Evolutionary conservation across 2,329 filamentous ascomycete genomes (phyloP), one percentile per base, ranked within the genome.

Genomic region (Nannizziopsis arthrosporioides): DNA sequence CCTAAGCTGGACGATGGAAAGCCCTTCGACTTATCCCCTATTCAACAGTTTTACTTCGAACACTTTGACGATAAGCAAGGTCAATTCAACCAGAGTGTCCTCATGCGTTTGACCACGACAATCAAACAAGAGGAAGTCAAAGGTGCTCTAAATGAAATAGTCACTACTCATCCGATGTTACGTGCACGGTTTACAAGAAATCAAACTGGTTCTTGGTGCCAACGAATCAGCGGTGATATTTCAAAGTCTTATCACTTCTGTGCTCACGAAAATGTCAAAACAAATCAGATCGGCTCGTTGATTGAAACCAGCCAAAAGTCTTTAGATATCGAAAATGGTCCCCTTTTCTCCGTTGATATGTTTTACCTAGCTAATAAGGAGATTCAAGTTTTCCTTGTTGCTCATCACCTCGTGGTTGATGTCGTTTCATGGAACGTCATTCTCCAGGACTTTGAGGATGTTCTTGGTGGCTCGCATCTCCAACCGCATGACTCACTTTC

Each of bases 241-340:
- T 55, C 60, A 31, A 54, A 54, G 10, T 65, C 63, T 8, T 64
- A 63, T 43, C 58, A 51, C 7, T 62, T 66, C 51, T 53, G 57
- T 11, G 51, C 54, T 10, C 62, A 65, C 47, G 50, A 57, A 1
- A 54, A 59, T 46, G 40, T 38, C n/a, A 37, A 31, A 35, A n/a
- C 15, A 51, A 54, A 35, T 47, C 51, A 14, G 48, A 51, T 27
- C 53, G 54, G 11, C 59, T 63, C 53, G 42, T 57, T 11, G 48
- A 56, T 47, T 55, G 62, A 32, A 54, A 55, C 7, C 55, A 64
- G 17, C 62, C 60, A 66, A 51, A 52, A 51, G 12, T 59, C 55
- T 46, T 53, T 68, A n/a, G 58, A 66, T 45, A 62, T 65, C 27
- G 48, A 64, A 6, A 56, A 62, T 62, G 52, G 52, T 1, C 52